Percentiles rank a stretch among this genome's conserved stretches.
These are phyloP conservation scores for Cucurbita argyrosperma DNA, from an alignment of 306 rosid genomes.

Conservation along the genomic window DNA sequence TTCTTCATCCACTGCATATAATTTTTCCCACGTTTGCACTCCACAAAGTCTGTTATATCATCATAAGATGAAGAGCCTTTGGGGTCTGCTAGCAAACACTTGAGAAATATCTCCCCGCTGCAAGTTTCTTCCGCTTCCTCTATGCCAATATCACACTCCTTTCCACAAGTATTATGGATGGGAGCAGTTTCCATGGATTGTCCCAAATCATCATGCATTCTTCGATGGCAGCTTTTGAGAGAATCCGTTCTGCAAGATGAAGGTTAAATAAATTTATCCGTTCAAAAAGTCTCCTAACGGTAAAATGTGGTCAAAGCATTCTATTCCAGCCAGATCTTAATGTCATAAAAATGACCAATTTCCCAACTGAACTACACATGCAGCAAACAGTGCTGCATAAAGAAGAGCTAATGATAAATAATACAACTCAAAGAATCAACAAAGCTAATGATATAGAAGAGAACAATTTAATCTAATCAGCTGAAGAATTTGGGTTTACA, in stretches of 20 bases:
- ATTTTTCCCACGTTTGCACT: constrained; percentile 41
- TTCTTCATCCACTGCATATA: constrained; percentile 46
- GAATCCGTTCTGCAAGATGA: constrained; percentile 7
- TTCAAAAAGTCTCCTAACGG: neutral
- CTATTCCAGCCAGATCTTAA: neutral
- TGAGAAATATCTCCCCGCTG: constrained; percentile 35
- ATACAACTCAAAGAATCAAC: neutral
- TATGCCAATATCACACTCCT: constrained; percentile 2
- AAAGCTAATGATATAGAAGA: neutral
- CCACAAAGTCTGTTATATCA: constrained; percentile 51
- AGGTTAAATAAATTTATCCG: neutral
- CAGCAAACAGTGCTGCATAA: neutral
- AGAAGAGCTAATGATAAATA: neutral
- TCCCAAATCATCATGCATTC: constrained; percentile 1
- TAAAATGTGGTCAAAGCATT: neutral
- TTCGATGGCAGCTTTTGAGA: neutral
- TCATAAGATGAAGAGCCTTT: constrained; percentile 17
- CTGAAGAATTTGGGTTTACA: neutral
- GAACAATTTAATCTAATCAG: neutral
- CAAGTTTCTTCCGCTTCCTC: constrained; percentile 36
- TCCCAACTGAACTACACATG: neutral
- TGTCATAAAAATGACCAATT: neutral
- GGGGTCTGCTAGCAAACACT: constrained; percentile 21
- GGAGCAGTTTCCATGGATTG: constrained; percentile 2
- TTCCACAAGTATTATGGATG: neutral